Evolutionary conservation across 2,329 filamentous ascomycete genomes (phyloP).

Genomic region (Aphanoascus verrucosus): DNA sequence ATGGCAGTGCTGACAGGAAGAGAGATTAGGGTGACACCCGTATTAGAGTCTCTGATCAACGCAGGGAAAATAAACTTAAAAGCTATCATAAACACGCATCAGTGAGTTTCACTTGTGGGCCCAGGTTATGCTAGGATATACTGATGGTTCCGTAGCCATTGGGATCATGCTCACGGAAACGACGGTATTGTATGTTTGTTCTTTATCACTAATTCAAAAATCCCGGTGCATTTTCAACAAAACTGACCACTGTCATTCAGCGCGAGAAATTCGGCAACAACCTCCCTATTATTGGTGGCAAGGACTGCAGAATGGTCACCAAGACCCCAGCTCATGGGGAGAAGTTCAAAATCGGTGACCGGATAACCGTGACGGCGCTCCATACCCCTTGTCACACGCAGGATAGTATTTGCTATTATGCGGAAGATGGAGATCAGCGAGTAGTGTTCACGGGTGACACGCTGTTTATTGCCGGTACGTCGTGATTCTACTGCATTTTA

Average conservation of each 20-base stretch:
- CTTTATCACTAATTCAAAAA: not conserved
- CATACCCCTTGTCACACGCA: constrained; percentile 97
- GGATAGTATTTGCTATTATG: constrained; percentile 92
- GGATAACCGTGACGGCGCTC: constrained; percentile 72
- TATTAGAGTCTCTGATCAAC: constrained; percentile 61
- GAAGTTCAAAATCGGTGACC: constrained; percentile 67
- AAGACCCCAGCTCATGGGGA: constrained; percentile 64
- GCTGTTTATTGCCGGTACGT: constrained; percentile 75
- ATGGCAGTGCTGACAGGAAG: not conserved
- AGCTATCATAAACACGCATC: constrained; percentile 91
- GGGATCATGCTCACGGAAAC: constrained; percentile 92
- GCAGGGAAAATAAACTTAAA: constrained; percentile 67
- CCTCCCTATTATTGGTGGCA: constrained; percentile 65
- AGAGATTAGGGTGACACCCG: constrained; percentile 45
- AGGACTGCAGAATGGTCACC: constrained; percentile 70
- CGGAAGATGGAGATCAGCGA: constrained; percentile 63
- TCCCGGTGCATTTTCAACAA: not conserved
- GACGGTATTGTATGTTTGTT: constrained; percentile 55
- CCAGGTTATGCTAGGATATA: not conserved
- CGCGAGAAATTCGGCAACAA: constrained; percentile 49
- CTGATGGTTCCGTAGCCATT: constrained; percentile 51
- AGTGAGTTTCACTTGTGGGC: constrained; percentile 48
- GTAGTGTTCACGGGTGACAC: constrained; percentile 95
- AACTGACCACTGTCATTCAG: constrained; percentile 26
- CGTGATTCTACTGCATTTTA: not conserved